Evolutionary conservation across 2,329 filamentous ascomycete species (phyloP).

Genomic region (Elsinoe necatrix): DNA sequence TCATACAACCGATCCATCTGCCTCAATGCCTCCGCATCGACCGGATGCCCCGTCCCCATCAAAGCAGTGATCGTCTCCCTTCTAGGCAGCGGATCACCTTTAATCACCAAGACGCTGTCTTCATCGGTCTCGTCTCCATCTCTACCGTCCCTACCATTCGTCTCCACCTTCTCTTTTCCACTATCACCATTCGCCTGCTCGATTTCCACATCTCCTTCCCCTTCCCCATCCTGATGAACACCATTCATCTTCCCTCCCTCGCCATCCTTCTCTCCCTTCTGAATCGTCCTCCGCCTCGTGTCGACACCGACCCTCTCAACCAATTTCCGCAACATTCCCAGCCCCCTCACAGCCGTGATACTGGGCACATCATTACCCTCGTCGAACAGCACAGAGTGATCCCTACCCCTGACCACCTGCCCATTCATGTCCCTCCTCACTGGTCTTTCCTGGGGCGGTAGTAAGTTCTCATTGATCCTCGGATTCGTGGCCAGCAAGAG

Average conservation of each 20-base stretch:
- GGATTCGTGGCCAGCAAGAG: conserved; percentile 50
- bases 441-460: background rate
- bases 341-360: conserved; percentile 35
- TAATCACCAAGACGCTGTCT: background rate
- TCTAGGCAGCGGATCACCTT: conserved; percentile 4
- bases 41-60: conserved; percentile 1
- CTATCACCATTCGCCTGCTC: background rate
- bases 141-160: background rate
- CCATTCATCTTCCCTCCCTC: background rate
- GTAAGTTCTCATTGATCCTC: conserved; percentile 13
- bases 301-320: conserved; percentile 34
- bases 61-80: conserved; percentile 11
- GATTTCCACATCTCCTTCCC: background rate
- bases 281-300: background rate
- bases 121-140: background rate
- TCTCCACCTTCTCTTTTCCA: background rate
- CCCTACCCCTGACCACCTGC: conserved; percentile 30
- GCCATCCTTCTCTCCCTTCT: background rate
- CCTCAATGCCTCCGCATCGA: conserved; percentile 9
- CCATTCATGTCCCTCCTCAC: conserved; percentile 25
- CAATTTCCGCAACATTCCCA: conserved; percentile 40
- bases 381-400: background rate
- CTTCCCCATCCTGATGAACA: background rate
- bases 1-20: conserved; percentile 14
- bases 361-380: conserved; percentile 19